These are phyloP conservation scores for Ophiosphaerella narmari DNA, from an alignment of 2,329 filamentous ascomycete species.

Conservation along the genomic window DNA sequence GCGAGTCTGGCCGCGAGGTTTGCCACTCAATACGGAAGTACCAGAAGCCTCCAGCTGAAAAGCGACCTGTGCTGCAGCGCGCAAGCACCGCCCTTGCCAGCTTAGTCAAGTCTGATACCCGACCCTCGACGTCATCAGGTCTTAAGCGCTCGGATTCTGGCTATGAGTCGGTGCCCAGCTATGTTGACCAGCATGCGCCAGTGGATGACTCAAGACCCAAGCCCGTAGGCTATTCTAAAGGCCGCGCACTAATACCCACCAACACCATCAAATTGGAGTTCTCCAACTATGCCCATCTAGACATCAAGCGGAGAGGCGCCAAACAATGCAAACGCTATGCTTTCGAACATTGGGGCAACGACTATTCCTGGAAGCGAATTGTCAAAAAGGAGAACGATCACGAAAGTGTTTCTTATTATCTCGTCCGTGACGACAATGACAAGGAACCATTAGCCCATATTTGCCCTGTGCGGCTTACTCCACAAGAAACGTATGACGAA, in stretches of 20 bases:
- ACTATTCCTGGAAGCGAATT: slow-evolving; percentile 82
- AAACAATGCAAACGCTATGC: slow-evolving; percentile 77
- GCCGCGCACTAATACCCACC: slow-evolving; percentile 59
- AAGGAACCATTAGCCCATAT: slow-evolving; percentile 76
- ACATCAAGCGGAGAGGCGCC: slow-evolving; percentile 71
- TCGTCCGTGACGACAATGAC: slow-evolving; percentile 69
- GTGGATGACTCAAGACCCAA: slow-evolving; percentile 33
- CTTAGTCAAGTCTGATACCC: slow-evolving; percentile 60
- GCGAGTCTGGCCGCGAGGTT: slow-evolving; percentile 90
- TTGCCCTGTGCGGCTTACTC: slow-evolving; percentile 76
- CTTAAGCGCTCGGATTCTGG: slow-evolving; percentile 64
- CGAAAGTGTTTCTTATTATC: slow-evolving; percentile 75
- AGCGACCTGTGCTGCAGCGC: slow-evolving; percentile 58
- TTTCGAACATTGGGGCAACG: slow-evolving; percentile 90
- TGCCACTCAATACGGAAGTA: slow-evolving; percentile 81
- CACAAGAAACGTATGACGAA: slow-evolving; percentile 72
- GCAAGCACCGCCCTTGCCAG: slow-evolving; percentile 65
- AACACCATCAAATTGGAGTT: slow-evolving; percentile 91
- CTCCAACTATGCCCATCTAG: slow-evolving; percentile 93
- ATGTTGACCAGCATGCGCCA: slow-evolving; percentile 20
- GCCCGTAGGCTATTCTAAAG: slow-evolving; percentile 43
- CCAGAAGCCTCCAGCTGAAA: slow-evolving; percentile 57
- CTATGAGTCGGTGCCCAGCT: slow-evolving; percentile 54
- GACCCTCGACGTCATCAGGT: slow-evolving; percentile 47
- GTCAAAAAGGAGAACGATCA: slow-evolving; percentile 64